A percentile compares a stretch with the other conserved stretches of the same genome.
Evolutionary conservation across 169 alveolate species (phyloP).

Genomic region (Plasmodium ovale): DNA sequence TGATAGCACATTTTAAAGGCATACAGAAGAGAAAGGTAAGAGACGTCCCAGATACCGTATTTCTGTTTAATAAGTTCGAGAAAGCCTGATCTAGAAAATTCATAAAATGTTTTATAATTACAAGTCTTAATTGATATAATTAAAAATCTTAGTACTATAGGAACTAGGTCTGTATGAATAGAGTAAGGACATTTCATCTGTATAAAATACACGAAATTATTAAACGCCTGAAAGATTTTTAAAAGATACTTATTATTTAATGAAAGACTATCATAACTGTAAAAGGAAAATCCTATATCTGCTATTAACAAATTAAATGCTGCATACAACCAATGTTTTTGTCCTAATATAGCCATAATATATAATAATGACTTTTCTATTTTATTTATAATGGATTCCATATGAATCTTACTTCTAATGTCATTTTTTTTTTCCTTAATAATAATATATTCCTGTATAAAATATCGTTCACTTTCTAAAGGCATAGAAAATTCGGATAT

Average conservation of each 20-base stretch:
- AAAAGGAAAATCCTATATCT: constrained; percentile 48
- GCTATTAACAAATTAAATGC: constrained; percentile 63
- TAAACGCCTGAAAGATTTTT: constrained; percentile 48
- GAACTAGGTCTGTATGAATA: constrained; percentile 57
- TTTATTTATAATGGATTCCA: constrained; percentile 15
- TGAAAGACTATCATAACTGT: constrained; percentile 7
- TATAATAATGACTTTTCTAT: constrained; percentile 36
- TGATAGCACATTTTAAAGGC: constrained; percentile 46
- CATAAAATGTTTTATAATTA: constrained; percentile 45
- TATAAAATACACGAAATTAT: constrained; percentile 54
- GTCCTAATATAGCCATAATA: constrained; percentile 59
- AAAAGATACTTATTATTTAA: constrained; percentile 19
- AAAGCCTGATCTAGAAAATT: constrained; percentile 48
- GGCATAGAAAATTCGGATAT: constrained; percentile 37
- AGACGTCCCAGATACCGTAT: constrained; percentile 66
- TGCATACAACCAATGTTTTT: constrained; percentile 76
- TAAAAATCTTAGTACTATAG: constrained; percentile 67
- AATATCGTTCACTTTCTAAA: constrained; percentile 41
- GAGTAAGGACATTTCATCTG: constrained; percentile 65
- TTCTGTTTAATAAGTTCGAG: constrained; percentile 67
- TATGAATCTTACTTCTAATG: constrained; percentile 19
- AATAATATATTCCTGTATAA: constrained; percentile 31
- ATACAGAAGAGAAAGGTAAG: constrained; percentile 30
- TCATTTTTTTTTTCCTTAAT: constrained; percentile 43
- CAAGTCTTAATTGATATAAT: constrained; percentile 58